phyloP scores from a whole-genome alignment of 108 stramenopile species.

The Schizochytrium sp. region DNA sequence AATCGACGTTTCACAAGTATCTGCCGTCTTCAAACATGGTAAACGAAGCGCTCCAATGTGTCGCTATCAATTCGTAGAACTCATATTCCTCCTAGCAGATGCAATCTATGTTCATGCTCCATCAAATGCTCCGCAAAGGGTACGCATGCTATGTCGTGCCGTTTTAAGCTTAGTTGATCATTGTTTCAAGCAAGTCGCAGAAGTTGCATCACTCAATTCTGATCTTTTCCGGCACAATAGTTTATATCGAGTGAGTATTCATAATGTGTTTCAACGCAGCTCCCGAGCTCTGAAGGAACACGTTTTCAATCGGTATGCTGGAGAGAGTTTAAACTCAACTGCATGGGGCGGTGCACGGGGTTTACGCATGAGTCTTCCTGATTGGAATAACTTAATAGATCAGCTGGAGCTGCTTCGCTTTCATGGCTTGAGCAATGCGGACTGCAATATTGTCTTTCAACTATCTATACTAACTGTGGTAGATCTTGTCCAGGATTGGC shows the following conservation, averaged over 20 bases:
- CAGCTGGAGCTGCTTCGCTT: not conserved
- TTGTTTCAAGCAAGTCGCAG: conserved; percentile 55
- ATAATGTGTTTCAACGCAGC: conserved; percentile 38
- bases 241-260: conserved; percentile 10
- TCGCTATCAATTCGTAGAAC: conserved; percentile 45
- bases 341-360: conserved; percentile 14
- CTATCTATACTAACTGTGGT: conserved; percentile 34
- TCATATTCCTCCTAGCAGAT: conserved; percentile 26
- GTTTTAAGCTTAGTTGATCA: not conserved
- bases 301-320: not conserved
- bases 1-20: not conserved
- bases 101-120: conserved; percentile 7
- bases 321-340: not conserved
- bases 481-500: conserved; percentile 52
- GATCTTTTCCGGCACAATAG: conserved; percentile 35
- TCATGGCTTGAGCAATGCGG: not conserved
- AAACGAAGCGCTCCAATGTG: conserved; percentile 46
- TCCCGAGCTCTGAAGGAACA: conserved; percentile 22
- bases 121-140: not conserved
- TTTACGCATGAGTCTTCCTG: conserved; percentile 1
- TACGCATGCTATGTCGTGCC: conserved; percentile 4
- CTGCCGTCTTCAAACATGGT: conserved; percentile 17
- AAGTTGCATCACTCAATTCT: not conserved
- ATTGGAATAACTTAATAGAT: conserved; percentile 38
- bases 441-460: conserved; percentile 57